Evolutionary conservation across 169 alveolate genomes (phyloP).

Genomic region (Babesia caballi): DNA sequence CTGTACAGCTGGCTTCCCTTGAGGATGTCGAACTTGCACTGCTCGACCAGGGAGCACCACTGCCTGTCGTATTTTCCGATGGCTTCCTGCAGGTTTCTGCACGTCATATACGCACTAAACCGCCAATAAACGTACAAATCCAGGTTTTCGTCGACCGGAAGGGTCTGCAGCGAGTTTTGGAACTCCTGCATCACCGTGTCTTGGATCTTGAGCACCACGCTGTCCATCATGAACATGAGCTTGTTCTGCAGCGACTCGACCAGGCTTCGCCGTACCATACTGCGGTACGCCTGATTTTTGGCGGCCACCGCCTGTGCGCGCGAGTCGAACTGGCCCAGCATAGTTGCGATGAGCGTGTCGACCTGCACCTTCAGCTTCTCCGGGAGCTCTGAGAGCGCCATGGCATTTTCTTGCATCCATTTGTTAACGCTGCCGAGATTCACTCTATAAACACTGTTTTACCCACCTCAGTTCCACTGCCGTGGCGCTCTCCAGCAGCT

Average conservation of each 20-base stretch:
- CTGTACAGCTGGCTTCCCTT: conserved; percentile 12
- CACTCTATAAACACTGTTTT: too few species aligned
- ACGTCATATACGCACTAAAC: too few species aligned
- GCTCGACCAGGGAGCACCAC: conserved; percentile 21
- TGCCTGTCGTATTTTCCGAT: conserved; percentile 31
- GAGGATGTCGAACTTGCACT: conserved; percentile 11
- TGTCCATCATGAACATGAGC: conserved; percentile 29
- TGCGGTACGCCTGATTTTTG: background rate
- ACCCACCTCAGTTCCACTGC: conserved; percentile 6
- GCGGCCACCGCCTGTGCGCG: background rate
- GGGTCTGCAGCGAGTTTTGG: conserved; percentile 14
- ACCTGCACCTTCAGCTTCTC: conserved; percentile 10
- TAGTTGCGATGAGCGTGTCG: conserved; percentile 7
- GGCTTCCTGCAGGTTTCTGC: conserved; percentile 25
- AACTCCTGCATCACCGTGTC: conserved; percentile 21
- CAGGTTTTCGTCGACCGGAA: conserved; percentile 22
- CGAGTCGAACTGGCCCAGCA: conserved; percentile 21
- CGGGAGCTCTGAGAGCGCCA: conserved; percentile 3
- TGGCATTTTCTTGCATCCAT: conserved; percentile 21
- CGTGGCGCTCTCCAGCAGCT: conserved; percentile 7
- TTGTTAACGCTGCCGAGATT: conserved; percentile 14
- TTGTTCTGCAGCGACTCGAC: conserved; percentile 13
- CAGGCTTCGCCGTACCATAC: background rate
- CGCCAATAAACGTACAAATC: background rate
- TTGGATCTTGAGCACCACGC: conserved; percentile 13